Evolutionary conservation across 305 asterid species (phyloP), one percentile per base, ranked within the genome.

Genomic region (Fraxinus floribunda): DNA sequence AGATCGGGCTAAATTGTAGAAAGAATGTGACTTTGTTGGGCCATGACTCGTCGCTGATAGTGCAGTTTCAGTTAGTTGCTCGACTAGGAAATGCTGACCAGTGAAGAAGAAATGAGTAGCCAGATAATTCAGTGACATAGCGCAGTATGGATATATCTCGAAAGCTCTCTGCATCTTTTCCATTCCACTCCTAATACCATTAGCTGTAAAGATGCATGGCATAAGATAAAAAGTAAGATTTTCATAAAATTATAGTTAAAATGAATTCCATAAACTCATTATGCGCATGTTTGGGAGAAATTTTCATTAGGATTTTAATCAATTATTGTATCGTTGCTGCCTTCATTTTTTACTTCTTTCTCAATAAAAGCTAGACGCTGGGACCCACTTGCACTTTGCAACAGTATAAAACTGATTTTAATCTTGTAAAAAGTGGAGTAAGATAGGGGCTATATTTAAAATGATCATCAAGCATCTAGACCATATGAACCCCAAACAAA

Each of bases 71-170:
- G 97, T 94, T 86, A 96, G 86, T 86, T 96, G 96, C 93, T 93
- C 98, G 82, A 96, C 99, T 64, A 94, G 89, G 90, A 91, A 93
- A 92, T 96, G 99, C 85, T 94, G 97, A 29, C 99, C 98, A 80
- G 98, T 96, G 92, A 91, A 94, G 92, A 96, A 96, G 92, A 93
- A 96, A 89, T 96, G 98, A 86, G 93, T 93, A 22, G 99, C 99
- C 83, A 94, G 92, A 89, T 94, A 96, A 89, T 96, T 96, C 89
- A 96, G 91, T 41, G 99, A 87, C 88, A 86, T 93, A 72, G 99
- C 97, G 86, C 94, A 93, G 84, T 90, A 96, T 34, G 99, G 99
- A 88, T 96, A 93, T 84, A 91, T 90, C 87, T 96, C 97, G 64
- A 96, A 96, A 82, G 98, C 99, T 89, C 85, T 88, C 84, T 92